Evolutionary conservation across 2,329 filamentous ascomycete genomes (phyloP), one percentile per base, ranked within the genome.

Genomic region (Sclerotinia sclerotiorum): DNA sequence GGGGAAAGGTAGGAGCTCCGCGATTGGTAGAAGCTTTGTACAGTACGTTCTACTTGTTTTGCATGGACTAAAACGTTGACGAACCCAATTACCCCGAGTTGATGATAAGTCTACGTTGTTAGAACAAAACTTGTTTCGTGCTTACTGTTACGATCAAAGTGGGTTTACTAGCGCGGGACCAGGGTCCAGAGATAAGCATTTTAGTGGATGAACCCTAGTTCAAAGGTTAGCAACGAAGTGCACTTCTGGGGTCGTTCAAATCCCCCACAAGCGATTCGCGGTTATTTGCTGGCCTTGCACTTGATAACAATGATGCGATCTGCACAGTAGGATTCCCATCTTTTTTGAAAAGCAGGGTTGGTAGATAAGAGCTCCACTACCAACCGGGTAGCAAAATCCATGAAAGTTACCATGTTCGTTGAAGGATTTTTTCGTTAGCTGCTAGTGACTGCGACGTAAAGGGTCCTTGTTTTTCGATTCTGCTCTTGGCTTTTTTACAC

Each of bases 181-280:
- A 35, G 54, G 54, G 54, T 56, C 21, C 8, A n/a, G 21, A 56
- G 54, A 56, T 56, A 56, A 56, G 54, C 54, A 35, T 32, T 35
- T 56, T n/a, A 32, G 32, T 35, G 52, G 52, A 29, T 32, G 52
- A 55, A 39, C 32, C 19, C 54, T 56, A 39, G 35, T 19, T 56
- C 21, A n/a, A 56, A 56, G 21, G 54, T 19, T 56, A 11, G 54
- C 54, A 32, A 35, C 29, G 29, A 19, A 56, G 10, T 55, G 54
- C 54, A n/a, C 35, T 19, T 39, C 21, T 56, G 54, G 32, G 29
- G 39, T 42, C 3, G 39, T 42, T 17, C 15, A 42, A 39, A 8
- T 11, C 11, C 35, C 35, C 10, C 35, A 11, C 29, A 55, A 56
- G 21, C 19, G 19, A n/a, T 42, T 15, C 15, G 39, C 13, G 29